Conservation (phyloP, 2,329 filamentous ascomycete species). For the Sclerotinia trifoliorum region DNA sequence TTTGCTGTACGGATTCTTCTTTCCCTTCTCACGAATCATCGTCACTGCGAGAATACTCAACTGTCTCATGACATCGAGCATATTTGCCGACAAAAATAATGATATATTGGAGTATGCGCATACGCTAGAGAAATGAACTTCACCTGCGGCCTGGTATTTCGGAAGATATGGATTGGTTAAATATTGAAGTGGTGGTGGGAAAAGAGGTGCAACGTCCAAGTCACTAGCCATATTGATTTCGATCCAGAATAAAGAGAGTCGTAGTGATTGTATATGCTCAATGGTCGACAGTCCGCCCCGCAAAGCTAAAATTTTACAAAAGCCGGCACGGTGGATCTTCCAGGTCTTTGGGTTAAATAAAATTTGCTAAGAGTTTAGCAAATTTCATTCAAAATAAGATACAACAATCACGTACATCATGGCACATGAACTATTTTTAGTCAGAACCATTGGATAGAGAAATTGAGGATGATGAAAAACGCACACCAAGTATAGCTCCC, state of each 20-base stretch:
- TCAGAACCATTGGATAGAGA: neutral
- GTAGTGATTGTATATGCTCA: neutral
- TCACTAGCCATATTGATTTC: slow-evolving; percentile 16
- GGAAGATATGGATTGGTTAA: neutral
- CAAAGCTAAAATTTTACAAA: slow-evolving; percentile 1
- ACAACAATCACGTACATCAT: slow-evolving; percentile 5
- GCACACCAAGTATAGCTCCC: slow-evolving; percentile 12
- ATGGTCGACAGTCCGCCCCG: slow-evolving; percentile 10
- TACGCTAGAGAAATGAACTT: neutral
- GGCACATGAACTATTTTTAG: slow-evolving; percentile 13
- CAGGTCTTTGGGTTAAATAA: neutral
- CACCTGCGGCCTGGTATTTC: neutral
- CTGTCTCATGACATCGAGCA: neutral
- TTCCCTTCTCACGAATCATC: neutral
- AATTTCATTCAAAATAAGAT: neutral
- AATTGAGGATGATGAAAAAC: neutral
- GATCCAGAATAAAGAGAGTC: slow-evolving; percentile 17
- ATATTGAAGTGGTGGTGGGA: neutral
- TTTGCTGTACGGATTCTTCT: neutral
- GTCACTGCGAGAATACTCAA: neutral
- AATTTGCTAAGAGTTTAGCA: neutral
- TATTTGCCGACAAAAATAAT: neutral
- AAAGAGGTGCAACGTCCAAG: neutral
- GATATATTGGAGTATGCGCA: neutral
- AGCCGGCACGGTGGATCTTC: slow-evolving; percentile 11